Evolutionary conservation across 2,329 filamentous ascomycete species (phyloP), one percentile per base, ranked within the genome.

Genomic region (Aspergillus hortae): DNA sequence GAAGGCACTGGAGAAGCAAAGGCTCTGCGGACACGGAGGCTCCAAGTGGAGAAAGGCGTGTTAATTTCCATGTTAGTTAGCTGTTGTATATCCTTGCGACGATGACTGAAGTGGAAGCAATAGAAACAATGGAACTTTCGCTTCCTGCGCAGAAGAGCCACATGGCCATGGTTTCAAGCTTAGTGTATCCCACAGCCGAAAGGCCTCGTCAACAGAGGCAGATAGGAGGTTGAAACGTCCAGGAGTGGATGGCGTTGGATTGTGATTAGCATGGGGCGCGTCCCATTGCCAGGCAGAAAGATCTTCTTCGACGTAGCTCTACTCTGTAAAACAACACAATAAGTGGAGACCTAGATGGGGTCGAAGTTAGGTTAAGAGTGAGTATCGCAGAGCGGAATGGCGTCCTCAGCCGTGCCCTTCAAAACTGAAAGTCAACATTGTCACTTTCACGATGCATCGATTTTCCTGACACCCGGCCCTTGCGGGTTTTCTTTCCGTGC

Each of bases 171-270:
- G 9, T 17, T 2, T 38, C 14, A n/a, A n/a, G 14, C 5, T 17
- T 38, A 38, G 35, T n/a, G 11, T 15, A 6, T n/a, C 7, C 35
- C 35, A 38, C 35, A 38, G 35, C 35, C 14, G 35, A 6, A 9
- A 38, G 15, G 5, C 14, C 2, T 38, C 35, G 35, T 38, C 15
- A 38, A 38, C 35, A 17, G 35, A 17, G 7, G 35, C 6, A 38
- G 35, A 38, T 14, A 25, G 15, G 12, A 12, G 10, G n/a, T 50
- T 60, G 51, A 60, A 54, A 51, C 17, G 50, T 30, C 45, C n/a
- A 35, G 17, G 6, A 7, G 10, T 44, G 15, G 35, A 38, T 15
- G 35, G 14, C 11, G 7, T 12, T n/a, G 33, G 4, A 9, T 10
- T 15, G 35, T 19, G 41, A 30, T 23, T 21, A 14, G 32, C 4